A percentile compares a stretch with the other conserved stretches of the same genome.
Conservation (phyloP, 495 filamentous ascomycete species). For the Penicillium steckii region DNA sequence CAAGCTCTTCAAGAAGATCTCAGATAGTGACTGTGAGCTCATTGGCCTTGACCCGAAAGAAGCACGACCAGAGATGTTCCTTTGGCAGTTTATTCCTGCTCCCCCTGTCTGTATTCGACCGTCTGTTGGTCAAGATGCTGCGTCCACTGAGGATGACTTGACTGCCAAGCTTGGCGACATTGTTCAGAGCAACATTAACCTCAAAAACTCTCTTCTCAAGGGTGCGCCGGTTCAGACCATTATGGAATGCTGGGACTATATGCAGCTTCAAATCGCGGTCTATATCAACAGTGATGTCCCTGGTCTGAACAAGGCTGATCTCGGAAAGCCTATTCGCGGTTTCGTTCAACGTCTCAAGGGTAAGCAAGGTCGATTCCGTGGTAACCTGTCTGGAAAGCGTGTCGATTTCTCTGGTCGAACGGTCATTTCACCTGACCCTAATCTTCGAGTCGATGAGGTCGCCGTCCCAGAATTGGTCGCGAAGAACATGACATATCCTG, state of each 20-base stretch:
- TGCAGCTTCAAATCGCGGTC: conserved; percentile 91
- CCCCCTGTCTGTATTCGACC: conserved; percentile 92
- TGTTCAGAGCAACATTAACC: conserved; percentile 78
- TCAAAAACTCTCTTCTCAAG: conserved; percentile 74
- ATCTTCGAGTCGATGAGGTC: conserved; percentile 89
- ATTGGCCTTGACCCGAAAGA: conserved; percentile 83
- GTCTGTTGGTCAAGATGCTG: conserved; percentile 85
- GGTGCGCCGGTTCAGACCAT: conserved; percentile 82
- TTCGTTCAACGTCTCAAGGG: conserved; percentile 95
- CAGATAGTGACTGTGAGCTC: conserved; percentile 83
- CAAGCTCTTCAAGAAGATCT: conserved; percentile 85
- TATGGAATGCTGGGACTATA: conserved; percentile 98
- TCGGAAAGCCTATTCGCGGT: conserved; percentile 80
- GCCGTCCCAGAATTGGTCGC: conserved; percentile 87
- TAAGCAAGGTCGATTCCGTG: conserved; percentile 95
- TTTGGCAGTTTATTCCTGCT: conserved; percentile 95
- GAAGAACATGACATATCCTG: conserved; percentile 92
- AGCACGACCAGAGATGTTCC: conserved; percentile 91
- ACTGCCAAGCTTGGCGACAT: conserved; percentile 95
- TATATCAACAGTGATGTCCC: conserved; percentile 98
- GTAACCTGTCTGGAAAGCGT: conserved; percentile 95
- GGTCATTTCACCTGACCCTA: conserved; percentile 96
- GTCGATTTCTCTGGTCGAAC: conserved; percentile 97
- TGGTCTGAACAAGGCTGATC: conserved; percentile 71
- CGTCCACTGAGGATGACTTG: conserved; percentile 93